Percentiles rank a stretch among this genome's conserved stretches.
These are phyloP conservation scores for Pelargonium fulgidum DNA, from an alignment of 441 rosid species.

Conservation along the genomic window DNA sequence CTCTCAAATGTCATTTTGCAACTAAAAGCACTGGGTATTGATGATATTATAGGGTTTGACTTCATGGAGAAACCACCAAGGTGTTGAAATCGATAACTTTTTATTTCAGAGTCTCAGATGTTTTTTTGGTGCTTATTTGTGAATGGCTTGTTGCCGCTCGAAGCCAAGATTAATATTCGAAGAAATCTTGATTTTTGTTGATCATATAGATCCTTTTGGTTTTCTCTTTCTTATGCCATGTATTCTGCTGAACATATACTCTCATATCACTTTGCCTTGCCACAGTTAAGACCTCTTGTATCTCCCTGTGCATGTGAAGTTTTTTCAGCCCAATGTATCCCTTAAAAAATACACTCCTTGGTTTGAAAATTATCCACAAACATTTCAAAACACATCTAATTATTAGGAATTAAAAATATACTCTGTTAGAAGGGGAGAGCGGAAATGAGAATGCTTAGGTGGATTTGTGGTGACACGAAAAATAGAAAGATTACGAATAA, in stretches of 20 bases:
- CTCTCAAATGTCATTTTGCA: conserved; percentile 86
- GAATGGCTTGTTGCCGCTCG: neutral
- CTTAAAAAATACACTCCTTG: neutral
- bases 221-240: conserved; percentile 5
- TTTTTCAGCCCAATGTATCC: neutral
- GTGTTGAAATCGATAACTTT: conserved; percentile 28
- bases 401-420: neutral
- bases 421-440: neutral
- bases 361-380: neutral
- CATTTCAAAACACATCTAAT: neutral
- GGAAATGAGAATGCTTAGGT: too few relatives aligned
- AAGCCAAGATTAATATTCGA: neutral
- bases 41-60: conserved; percentile 88
- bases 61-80: conserved; percentile 91
- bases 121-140: neutral
- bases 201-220: neutral
- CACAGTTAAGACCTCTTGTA: neutral
- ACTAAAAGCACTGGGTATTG: conserved; percentile 83
- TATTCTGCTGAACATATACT: conserved; percentile 4
- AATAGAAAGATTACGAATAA: too few relatives aligned
- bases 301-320: neutral
- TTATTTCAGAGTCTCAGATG: conserved; percentile 8
- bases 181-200: neutral
- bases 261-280: neutral
- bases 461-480: too few relatives aligned